phyloP scores from a whole-genome alignment of 495 filamentous ascomycete species.

The Aspergillus biplanus region DNA sequence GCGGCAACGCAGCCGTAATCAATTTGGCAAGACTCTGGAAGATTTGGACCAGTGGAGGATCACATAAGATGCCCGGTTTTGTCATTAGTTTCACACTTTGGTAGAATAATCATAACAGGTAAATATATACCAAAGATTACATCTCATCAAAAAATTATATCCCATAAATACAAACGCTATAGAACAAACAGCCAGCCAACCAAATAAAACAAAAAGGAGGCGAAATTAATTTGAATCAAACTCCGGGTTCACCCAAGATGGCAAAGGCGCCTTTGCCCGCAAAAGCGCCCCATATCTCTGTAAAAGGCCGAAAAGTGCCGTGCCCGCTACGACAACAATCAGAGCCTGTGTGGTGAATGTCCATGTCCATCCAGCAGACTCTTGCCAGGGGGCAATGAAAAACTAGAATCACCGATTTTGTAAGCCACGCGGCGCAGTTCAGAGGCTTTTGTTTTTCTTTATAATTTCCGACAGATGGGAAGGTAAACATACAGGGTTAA shows the following conservation, averaged over 20 bases:
- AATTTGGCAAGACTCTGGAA: too few relatives aligned
- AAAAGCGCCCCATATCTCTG: slow-evolving; percentile 50
- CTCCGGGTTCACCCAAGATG: slow-evolving; percentile 49
- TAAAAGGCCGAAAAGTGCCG: slow-evolving; percentile 44
- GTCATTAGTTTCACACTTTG: background rate
- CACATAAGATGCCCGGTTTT: too few relatives aligned
- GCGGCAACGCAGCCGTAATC: too few relatives aligned
- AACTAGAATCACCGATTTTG: slow-evolving; percentile 36
- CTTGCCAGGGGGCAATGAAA: slow-evolving; percentile 60
- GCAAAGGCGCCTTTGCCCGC: slow-evolving; percentile 33
- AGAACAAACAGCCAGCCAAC: background rate
- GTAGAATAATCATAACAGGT: background rate
- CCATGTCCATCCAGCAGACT: slow-evolving; percentile 56
- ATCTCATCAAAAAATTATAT: background rate
- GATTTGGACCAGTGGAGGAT: too few relatives aligned
- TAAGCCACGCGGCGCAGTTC: too few relatives aligned
- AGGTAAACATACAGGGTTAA: slow-evolving; percentile 41
- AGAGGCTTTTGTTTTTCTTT: too few relatives aligned
- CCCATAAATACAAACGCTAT: background rate
- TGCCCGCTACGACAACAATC: slow-evolving; percentile 47
- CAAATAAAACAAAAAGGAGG: slow-evolving; percentile 2
- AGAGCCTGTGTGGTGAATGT: slow-evolving; percentile 60
- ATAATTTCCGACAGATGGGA: too few relatives aligned
- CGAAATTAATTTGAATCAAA: slow-evolving; percentile 34
- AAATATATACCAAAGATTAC: background rate